phyloP scores from a whole-genome alignment of 2,329 filamentous ascomycete species.

The Xylariaceae sp. region DNA sequence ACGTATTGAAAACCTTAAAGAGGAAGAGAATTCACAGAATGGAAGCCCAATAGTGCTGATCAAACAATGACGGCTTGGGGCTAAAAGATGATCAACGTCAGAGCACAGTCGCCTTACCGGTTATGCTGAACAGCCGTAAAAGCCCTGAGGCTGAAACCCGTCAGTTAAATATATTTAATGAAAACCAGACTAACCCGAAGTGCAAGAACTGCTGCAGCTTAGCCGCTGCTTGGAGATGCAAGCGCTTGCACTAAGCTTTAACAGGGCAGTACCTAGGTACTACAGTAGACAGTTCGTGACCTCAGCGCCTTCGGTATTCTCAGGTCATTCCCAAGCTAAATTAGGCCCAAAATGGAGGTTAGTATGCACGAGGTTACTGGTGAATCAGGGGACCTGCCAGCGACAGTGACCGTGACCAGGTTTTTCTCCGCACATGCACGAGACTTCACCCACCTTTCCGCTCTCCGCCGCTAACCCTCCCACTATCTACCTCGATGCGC shows the following conservation, averaged over 20 bases:
- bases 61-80: constrained; percentile 10
- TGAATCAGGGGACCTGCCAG: not conserved
- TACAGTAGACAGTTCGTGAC: too few relatives aligned
- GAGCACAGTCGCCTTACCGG: too few relatives aligned
- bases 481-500: constrained; percentile 15
- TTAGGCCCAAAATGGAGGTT: not conserved
- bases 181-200: too few relatives aligned
- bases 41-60: too few relatives aligned
- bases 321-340: not conserved
- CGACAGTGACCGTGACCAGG: too few relatives aligned
- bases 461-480: not conserved
- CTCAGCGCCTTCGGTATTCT: too few relatives aligned
- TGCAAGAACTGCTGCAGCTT: too few relatives aligned
- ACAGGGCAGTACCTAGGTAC: not conserved
- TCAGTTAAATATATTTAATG: not conserved
- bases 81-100: constrained; percentile 20
- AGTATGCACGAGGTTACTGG: not conserved
- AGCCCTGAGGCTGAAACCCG: constrained; percentile 20
- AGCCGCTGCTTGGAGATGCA: not conserved
- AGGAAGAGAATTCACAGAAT: too few relatives aligned
- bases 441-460: not conserved
- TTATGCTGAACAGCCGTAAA: constrained; percentile 21
- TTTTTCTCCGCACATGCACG: constrained; percentile 7
- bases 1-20: too few relatives aligned
- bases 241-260: not conserved